Evolutionary conservation across 2,329 filamentous ascomycete genomes (phyloP).

Genomic region (Fusarium denticulatum): DNA sequence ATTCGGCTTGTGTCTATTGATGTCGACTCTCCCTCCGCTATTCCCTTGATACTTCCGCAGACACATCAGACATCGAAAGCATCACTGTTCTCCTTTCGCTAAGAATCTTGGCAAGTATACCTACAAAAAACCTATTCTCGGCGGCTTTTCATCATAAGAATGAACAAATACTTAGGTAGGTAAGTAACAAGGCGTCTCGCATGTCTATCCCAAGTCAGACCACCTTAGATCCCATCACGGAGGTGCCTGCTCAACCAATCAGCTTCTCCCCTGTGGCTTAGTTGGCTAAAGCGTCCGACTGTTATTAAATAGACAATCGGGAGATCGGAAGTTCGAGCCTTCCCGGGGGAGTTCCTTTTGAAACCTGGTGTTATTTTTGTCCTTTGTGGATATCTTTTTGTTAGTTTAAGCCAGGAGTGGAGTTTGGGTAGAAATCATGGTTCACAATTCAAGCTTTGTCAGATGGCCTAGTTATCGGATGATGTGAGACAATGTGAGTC

Average conservation of each 20-base stretch:
- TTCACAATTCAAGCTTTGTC: not conserved
- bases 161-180: not conserved
- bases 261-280: constrained; percentile 37
- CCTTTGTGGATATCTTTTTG: constrained; percentile 9
- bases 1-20: not conserved
- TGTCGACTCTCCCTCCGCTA: not conserved
- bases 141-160: not conserved
- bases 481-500: not conserved
- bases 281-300: constrained; percentile 42
- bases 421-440: not conserved
- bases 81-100: not conserved
- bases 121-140: not conserved
- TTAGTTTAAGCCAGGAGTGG: not conserved
- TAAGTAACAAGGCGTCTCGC: not conserved
- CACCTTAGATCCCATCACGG: not conserved
- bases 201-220: not conserved
- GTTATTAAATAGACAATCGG: constrained; percentile 38
- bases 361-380: not conserved
- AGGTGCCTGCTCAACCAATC: not conserved
- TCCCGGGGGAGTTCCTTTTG: constrained; percentile 37
- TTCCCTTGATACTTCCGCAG: not conserved
- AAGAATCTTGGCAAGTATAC: not conserved
- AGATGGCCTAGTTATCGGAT: too few species aligned
- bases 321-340: constrained; percentile 46
- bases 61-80: not conserved